phyloP scores from a whole-genome alignment of 2,329 filamentous ascomycete genomes.

The Trichophyton verrucosum region DNA sequence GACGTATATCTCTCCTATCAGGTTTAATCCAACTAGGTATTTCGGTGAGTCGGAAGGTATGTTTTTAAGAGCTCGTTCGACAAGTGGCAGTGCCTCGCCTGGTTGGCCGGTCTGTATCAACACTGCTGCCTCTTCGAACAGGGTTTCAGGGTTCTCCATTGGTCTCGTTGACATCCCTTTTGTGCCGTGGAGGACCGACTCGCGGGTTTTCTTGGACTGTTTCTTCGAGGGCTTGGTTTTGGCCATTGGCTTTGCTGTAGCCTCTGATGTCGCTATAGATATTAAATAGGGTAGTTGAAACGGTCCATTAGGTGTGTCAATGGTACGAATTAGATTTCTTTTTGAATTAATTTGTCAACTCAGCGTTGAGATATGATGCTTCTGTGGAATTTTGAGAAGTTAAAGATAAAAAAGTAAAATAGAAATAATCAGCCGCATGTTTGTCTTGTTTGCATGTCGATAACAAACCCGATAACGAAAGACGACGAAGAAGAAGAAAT shows the following conservation, averaged over 20 bases:
- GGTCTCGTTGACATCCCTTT: conserved; percentile 28
- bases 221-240: conserved; percentile 41
- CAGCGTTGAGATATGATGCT: neutral
- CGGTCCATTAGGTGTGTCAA: neutral
- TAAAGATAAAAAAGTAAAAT: too few species aligned
- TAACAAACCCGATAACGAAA: neutral
- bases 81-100: conserved; percentile 44
- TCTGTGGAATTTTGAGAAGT: neutral
- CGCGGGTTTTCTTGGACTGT: conserved; percentile 29
- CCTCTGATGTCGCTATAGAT: neutral
- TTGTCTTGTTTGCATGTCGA: conserved; percentile 2
- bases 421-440: neutral
- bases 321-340: neutral
- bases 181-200: conserved; percentile 33
- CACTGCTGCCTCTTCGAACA: conserved; percentile 45
- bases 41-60: conserved; percentile 24
- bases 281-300: neutral
- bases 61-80: conserved; percentile 40
- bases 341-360: neutral
- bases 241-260: conserved; percentile 31
- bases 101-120: conserved; percentile 48
- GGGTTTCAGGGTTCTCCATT: conserved; percentile 41
- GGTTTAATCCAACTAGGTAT: conserved; percentile 50
- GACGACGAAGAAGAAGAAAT: neutral
- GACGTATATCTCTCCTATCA: conserved; percentile 70